phyloP scores from a whole-genome alignment of 768 basidiomycete genomes.

The Paxillus involutus region DNA sequence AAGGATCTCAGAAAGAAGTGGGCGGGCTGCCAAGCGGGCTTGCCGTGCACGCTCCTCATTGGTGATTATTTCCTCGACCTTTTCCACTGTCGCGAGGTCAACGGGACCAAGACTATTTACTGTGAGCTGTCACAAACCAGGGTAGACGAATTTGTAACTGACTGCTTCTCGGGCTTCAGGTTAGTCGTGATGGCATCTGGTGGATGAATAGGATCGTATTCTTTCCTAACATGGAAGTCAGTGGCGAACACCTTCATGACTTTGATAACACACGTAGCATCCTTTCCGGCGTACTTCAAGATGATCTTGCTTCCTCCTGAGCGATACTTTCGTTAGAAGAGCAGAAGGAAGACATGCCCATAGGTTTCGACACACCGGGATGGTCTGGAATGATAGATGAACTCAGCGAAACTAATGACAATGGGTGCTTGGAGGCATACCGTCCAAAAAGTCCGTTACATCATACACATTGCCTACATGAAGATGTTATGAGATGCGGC shows the following conservation, averaged over 20 bases:
- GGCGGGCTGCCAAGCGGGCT: conserved; percentile 59
- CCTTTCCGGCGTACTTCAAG: conserved; percentile 85
- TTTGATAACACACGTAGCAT: conserved; percentile 65
- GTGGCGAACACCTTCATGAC: background rate
- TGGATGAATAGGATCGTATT: conserved; percentile 90
- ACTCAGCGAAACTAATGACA: background rate
- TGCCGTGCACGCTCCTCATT: conserved; percentile 71
- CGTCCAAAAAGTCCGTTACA: conserved; percentile 75
- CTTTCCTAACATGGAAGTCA: conserved; percentile 44
- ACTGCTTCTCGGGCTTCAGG: conserved; percentile 86
- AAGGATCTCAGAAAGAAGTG: conserved; percentile 75
- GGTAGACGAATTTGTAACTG: conserved; percentile 15
- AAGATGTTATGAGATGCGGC: no score
- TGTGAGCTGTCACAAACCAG: conserved; percentile 1
- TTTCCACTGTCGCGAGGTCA: conserved; percentile 65
- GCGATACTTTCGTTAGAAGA: conserved; percentile 9
- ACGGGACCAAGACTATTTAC: conserved; percentile 64
- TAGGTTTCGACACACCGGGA: conserved; percentile 46
- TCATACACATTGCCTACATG: conserved; percentile 69
- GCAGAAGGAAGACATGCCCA: background rate
- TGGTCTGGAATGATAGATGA: conserved; percentile 44
- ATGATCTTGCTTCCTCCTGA: conserved; percentile 82
- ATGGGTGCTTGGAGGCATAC: conserved; percentile 31
- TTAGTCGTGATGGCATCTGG: conserved; percentile 76
- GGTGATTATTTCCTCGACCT: conserved; percentile 60